Percentiles rank a stretch among this genome's conserved stretches.
Evolutionary conservation across 306 rosid species (phyloP).

Genomic region (Cotoneaster glaucophyllus): DNA sequence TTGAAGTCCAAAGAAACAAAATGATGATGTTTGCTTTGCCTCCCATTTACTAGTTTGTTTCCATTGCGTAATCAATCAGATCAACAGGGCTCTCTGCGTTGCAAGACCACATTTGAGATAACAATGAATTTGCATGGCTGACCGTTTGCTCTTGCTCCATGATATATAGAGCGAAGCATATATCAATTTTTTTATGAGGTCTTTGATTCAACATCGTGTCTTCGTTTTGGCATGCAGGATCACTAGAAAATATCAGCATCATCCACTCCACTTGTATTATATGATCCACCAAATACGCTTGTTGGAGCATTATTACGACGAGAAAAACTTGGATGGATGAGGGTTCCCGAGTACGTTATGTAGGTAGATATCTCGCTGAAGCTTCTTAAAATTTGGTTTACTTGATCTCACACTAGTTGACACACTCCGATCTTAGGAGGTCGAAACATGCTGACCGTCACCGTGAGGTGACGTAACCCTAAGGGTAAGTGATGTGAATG

Average conservation of each 20-base stretch:
- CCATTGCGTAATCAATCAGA: not conserved
- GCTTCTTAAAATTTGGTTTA: no score
- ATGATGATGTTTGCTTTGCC: not conserved
- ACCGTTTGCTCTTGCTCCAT: not conserved
- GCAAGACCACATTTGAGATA: not conserved
- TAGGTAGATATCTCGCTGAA: not conserved
- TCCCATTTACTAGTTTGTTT: not conserved
- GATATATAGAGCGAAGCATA: not conserved
- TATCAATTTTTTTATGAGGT: not conserved
- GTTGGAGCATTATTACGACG: not conserved
- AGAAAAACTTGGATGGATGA: not conserved
- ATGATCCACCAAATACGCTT: not conserved
- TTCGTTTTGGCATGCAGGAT: not conserved
- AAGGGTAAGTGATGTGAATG: no score
- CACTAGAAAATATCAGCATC: not conserved
- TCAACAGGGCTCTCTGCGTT: not conserved
- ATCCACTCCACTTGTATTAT: not conserved
- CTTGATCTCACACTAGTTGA: no score
- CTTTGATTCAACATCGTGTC: not conserved
- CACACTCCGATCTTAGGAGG: no score
- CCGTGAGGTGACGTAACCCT: no score
- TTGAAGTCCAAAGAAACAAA: not conserved
- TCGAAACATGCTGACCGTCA: no score
- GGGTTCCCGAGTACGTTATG: no score
- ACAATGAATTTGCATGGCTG: constrained; percentile 6